Evolutionary conservation across 768 basidiomycete genomes (phyloP).

Genomic region (Phylloporus sp.): DNA sequence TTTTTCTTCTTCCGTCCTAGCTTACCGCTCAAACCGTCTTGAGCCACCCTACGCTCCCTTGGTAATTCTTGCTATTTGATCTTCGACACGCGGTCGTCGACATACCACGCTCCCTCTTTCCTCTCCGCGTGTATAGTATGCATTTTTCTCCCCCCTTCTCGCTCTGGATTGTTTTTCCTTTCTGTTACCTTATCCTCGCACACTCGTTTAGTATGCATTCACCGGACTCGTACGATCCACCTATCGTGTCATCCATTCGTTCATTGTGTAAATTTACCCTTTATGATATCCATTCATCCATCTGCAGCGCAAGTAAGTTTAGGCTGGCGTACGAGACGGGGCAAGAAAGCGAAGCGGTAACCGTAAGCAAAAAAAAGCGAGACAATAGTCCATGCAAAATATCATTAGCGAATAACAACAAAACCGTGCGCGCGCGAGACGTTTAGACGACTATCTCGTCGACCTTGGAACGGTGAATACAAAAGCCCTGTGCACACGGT

Average conservation of each 20-base stretch:
- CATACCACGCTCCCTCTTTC: slow-evolving; percentile 13
- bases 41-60: slow-evolving; percentile 30
- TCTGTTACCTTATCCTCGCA: slow-evolving; percentile 6
- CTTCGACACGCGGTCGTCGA: slow-evolving; percentile 10
- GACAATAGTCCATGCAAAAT: too few relatives aligned
- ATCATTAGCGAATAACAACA: too few relatives aligned
- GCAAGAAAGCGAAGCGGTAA: neutral
- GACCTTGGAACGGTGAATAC: slow-evolving; percentile 63
- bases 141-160: slow-evolving; percentile 19
- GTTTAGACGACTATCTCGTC: slow-evolving; percentile 46
- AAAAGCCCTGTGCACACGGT: slow-evolving; percentile 42
- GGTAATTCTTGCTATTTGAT: slow-evolving; percentile 28
- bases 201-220: slow-evolving; percentile 15
- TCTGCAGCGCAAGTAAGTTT: neutral
- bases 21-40: slow-evolving; percentile 18
- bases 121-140: slow-evolving; percentile 25
- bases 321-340: neutral
- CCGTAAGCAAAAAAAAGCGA: too few relatives aligned
- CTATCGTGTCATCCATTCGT: slow-evolving; percentile 19
- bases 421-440: neutral
- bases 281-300: slow-evolving; percentile 17
- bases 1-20: slow-evolving; percentile 1
- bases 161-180: neutral
- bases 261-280: slow-evolving; percentile 17
- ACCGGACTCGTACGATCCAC: slow-evolving; percentile 19